Base-by-base conservation (phyloP, 495 filamentous ascomycete species). In the Aspergillus diversus region DNA sequence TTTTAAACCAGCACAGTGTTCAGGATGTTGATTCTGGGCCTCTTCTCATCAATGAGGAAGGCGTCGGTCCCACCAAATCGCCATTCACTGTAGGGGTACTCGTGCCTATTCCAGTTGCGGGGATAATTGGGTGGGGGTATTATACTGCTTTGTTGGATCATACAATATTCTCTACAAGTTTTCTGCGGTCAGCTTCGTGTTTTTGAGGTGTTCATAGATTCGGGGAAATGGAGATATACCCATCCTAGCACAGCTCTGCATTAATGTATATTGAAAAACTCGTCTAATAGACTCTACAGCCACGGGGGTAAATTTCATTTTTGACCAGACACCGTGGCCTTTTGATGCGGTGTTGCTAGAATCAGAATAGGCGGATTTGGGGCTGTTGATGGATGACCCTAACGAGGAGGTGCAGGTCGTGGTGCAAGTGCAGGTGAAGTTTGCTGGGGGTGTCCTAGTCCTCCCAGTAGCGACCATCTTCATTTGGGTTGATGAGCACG, bases 221-320 rank as follows among this genome's bases (percentile, higher is more conserved):
- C 31, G 4, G 48, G 4, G 13, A 16, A 6, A 21, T 12, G 9
- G 6, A 5, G 6, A 33, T 55, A 27, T 65, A 65, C 63, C 60
- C 51, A 54, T 60, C 63, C 57, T 71, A 27, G 73, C 67, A 65
- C 73, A 75, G 12, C 61, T 33, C 47, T 67, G 34, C 62, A 68
- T 59, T 8, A 71, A 68, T 27, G 59, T 59, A 53, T 75, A 75
- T 64, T 73, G 65, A 59, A 75, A 71, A 33, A 73, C 63, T 43
- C 67, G 65, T 15, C 71, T 71, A 9, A 69, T 63, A 7, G 64
- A 67, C 33, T 59, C 65, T n/a, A 75, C 71, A 12, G 69, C 57
- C 33, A 63, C 67, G n/a, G 34, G 33, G 6, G 7, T 43, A 16
- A 17, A 56, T 37, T 56, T 21, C 35, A 43, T 56, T 2, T 39